These are phyloP conservation scores for Pseudomassariella vexata DNA, from an alignment of 2,329 filamentous ascomycete genomes.

Conservation along the genomic window DNA sequence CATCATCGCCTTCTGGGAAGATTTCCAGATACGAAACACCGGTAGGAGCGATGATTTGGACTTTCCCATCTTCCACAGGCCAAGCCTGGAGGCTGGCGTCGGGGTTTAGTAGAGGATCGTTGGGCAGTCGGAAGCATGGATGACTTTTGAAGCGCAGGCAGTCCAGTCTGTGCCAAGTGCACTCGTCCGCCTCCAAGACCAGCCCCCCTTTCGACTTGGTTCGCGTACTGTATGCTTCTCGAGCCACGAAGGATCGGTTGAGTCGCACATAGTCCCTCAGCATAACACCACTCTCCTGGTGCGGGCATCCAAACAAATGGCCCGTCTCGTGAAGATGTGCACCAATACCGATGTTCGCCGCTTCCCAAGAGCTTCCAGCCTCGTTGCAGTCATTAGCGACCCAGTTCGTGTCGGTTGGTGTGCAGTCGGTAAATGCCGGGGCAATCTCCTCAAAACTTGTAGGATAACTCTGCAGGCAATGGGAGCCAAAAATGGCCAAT, in stretches of 20 bases:
- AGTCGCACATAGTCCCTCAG: constrained; percentile 78
- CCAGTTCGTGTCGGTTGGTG: constrained; percentile 72
- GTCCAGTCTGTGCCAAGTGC: constrained; percentile 86
- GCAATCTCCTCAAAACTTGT: constrained; percentile 84
- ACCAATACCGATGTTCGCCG: constrained; percentile 90
- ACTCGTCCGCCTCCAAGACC: constrained; percentile 74
- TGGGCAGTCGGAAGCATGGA: constrained; percentile 80
- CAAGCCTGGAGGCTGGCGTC: constrained; percentile 83
- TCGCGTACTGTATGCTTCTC: constrained; percentile 81
- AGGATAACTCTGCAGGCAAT: constrained; percentile 87
- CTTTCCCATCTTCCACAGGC: constrained; percentile 70
- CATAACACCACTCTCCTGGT: constrained; percentile 91
- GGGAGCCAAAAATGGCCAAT: constrained; percentile 86
- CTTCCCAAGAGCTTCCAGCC: constrained; percentile 87
- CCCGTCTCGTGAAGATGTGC: constrained; percentile 89
- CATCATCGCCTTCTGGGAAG: constrained; percentile 70
- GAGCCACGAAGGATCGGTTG: constrained; percentile 74
- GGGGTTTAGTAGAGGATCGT: constrained; percentile 56
- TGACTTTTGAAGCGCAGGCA: constrained; percentile 84
- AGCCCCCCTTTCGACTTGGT: constrained; percentile 78
- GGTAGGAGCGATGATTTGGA: constrained; percentile 71
- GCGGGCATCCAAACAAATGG: constrained; percentile 83
- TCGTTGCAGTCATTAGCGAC: constrained; percentile 85
- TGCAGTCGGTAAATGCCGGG: constrained; percentile 84
- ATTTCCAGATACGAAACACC: constrained; percentile 85